These are phyloP conservation scores for Fusarium humuli DNA, from an alignment of 2,329 filamentous ascomycete species.

Conservation along the genomic window DNA sequence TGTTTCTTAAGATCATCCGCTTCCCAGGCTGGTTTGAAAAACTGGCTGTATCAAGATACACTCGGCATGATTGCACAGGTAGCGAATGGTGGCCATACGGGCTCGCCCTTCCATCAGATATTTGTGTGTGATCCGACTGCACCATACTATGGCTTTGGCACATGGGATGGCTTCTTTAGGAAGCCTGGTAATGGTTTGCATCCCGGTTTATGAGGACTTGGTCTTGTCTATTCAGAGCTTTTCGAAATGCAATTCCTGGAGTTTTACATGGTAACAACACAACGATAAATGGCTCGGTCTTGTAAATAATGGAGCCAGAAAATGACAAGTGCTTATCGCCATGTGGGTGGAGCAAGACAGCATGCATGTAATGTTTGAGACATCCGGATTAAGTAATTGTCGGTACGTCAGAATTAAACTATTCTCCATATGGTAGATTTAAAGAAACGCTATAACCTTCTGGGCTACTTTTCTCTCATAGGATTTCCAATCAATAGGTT, in stretches of 20 bases:
- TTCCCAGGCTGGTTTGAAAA: not conserved
- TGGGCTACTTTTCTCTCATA: too few relatives aligned
- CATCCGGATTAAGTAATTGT: not conserved
- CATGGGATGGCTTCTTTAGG: slow-evolving; percentile 25
- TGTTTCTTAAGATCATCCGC: not conserved
- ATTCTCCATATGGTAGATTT: not conserved
- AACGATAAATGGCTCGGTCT: accelerated
- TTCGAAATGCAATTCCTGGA: too few relatives aligned
- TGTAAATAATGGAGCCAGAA: not conserved
- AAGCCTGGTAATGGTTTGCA: slow-evolving; percentile 2
- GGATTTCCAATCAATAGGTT: too few relatives aligned
- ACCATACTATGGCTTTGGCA: slow-evolving; percentile 1
- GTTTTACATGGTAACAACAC: too few relatives aligned
- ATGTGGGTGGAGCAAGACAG: not conserved
- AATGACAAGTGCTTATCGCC: not conserved
- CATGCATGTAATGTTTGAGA: not conserved
- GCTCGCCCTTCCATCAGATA: slow-evolving; percentile 1
- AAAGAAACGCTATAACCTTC: not conserved
- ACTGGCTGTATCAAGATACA: slow-evolving; percentile 5
- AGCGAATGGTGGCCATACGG: not conserved
- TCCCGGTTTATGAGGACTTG: not conserved
- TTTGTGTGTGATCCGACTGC: slow-evolving; percentile 3
- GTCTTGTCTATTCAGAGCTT: not conserved
- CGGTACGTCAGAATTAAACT: not conserved
- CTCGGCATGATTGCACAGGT: not conserved